phyloP scores from a whole-genome alignment of 495 filamentous ascomycete genomes.

The Zalerion maritima region DNA sequence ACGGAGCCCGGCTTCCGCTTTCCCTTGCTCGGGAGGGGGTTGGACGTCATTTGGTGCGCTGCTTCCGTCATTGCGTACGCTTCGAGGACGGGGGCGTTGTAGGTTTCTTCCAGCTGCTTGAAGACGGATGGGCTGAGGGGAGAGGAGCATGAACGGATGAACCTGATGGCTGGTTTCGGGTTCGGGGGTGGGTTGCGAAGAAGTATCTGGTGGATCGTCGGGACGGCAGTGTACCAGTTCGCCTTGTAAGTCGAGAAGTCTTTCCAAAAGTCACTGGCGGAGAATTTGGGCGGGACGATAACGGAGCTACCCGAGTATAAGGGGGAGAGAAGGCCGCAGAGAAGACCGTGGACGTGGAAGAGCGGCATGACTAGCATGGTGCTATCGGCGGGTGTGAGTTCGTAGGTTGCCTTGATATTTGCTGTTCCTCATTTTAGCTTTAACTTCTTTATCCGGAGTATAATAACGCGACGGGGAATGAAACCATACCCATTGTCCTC shows the following conservation, averaged over 20 bases:
- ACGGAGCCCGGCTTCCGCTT: constrained; percentile 67
- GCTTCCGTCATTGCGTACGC: constrained; percentile 90
- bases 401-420: constrained; percentile 64
- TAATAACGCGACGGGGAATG: too few species aligned
- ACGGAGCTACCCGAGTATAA: constrained; percentile 58
- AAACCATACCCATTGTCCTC: constrained; percentile 49
- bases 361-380: constrained; percentile 85
- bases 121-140: constrained; percentile 66
- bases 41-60: constrained; percentile 79
- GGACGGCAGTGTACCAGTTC: constrained; percentile 82
- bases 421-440: constrained; percentile 18
- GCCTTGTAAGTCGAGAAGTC: constrained; percentile 55
- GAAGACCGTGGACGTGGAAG: constrained; percentile 76
- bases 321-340: constrained; percentile 65
- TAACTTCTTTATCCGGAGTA: too few species aligned
- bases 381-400: constrained; percentile 49
- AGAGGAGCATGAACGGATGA: constrained; percentile 77
- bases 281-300: constrained; percentile 60
- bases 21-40: constrained; percentile 59
- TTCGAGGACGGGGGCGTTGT: constrained; percentile 68
- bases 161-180: constrained; percentile 57
- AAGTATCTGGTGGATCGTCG: constrained; percentile 80
- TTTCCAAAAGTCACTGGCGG: constrained; percentile 68
- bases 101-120: constrained; percentile 53
- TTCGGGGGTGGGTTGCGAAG: constrained; percentile 51